A percentile compares a stretch with the other conserved stretches of the same genome.
These are phyloP conservation scores for Pythium dissotocum DNA, from an alignment of 352 stramenopile species.

Conservation along the genomic window DNA sequence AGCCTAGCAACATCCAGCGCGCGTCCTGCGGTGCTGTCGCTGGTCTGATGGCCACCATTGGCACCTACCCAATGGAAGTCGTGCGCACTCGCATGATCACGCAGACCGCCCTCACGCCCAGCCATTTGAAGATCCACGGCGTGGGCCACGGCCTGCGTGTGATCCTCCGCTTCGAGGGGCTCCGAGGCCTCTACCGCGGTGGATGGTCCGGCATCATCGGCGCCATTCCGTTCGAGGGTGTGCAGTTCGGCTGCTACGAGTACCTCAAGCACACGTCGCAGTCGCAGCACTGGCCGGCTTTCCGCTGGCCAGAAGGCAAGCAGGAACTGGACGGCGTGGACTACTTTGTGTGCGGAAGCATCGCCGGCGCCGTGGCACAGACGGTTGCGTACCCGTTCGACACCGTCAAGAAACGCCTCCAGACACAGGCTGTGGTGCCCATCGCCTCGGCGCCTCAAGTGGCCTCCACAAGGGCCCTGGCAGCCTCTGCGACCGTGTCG, in stretches of 20 bases:
- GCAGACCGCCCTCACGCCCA: slow-evolving; percentile 40
- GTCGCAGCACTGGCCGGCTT: slow-evolving; percentile 52
- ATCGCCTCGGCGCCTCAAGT: neutral
- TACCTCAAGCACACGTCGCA: slow-evolving; percentile 63
- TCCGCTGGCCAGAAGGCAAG: slow-evolving; percentile 67
- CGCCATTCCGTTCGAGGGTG: slow-evolving; percentile 78
- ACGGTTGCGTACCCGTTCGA: slow-evolving; percentile 87
- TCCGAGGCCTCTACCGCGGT: slow-evolving; percentile 74
- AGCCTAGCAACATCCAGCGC: slow-evolving; percentile 46
- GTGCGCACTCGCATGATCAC: slow-evolving; percentile 82
- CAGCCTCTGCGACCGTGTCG: slow-evolving; percentile 4
- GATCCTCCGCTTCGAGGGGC: slow-evolving; percentile 61
- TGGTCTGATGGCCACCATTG: slow-evolving; percentile 69
- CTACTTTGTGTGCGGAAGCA: slow-evolving; percentile 77
- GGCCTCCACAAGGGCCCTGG: neutral
- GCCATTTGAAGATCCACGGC: slow-evolving; percentile 49
- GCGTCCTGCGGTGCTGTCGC: slow-evolving; percentile 59
- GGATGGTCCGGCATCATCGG: slow-evolving; percentile 63
- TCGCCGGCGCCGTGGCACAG: slow-evolving; percentile 72
- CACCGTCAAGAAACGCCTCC: slow-evolving; percentile 82
- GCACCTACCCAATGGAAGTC: slow-evolving; percentile 81
- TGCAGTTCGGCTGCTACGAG: slow-evolving; percentile 86
- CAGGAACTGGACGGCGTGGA: slow-evolving; percentile 67
- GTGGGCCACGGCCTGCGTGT: slow-evolving; percentile 58
- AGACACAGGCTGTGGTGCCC: slow-evolving; percentile 43